phyloP scores from a whole-genome alignment of 345 rosid species.

The Aquilaria sinensis region DNA sequence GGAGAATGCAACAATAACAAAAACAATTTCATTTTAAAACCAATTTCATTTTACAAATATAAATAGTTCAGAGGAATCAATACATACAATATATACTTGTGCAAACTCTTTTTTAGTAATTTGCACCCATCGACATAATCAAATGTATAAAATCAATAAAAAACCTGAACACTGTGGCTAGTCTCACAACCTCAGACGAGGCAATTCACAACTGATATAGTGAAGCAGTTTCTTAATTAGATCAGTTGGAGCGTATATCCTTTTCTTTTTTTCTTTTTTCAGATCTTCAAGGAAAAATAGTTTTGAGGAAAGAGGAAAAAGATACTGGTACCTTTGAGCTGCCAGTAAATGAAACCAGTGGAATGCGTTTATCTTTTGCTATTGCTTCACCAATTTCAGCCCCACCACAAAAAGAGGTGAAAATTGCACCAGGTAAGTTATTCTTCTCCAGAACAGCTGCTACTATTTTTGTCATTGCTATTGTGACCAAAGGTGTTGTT shows the following conservation, averaged over 20 bases:
- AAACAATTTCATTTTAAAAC: background rate
- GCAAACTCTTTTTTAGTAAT: no score
- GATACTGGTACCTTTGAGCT: slow-evolving; percentile 64
- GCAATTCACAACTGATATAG: no score
- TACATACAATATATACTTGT: no score
- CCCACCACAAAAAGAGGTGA: slow-evolving; percentile 92
- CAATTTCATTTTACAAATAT: background rate
- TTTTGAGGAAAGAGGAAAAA: background rate
- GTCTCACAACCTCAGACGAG: no score
- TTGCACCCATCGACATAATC: no score
- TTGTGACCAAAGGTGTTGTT: slow-evolving; percentile 85
- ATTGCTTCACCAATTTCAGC: slow-evolving; percentile 93
- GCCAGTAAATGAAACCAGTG: slow-evolving; percentile 90
- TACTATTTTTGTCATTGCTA: slow-evolving; percentile 87
- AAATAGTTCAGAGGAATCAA: background rate
- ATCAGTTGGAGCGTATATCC: no score
- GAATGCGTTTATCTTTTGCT: slow-evolving; percentile 74
- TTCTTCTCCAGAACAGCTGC: slow-evolving; percentile 85
- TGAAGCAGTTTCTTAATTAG: no score
- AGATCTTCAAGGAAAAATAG: background rate
- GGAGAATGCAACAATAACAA: slow-evolving; percentile 9
- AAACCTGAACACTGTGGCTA: no score
- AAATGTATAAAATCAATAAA: no score
- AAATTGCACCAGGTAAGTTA: slow-evolving; percentile 84
- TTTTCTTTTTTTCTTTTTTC: background rate